Evolutionary conservation across 257 asterid species (phyloP), one percentile per base, ranked within the genome.

Genomic region (Nemophila menziesii): DNA sequence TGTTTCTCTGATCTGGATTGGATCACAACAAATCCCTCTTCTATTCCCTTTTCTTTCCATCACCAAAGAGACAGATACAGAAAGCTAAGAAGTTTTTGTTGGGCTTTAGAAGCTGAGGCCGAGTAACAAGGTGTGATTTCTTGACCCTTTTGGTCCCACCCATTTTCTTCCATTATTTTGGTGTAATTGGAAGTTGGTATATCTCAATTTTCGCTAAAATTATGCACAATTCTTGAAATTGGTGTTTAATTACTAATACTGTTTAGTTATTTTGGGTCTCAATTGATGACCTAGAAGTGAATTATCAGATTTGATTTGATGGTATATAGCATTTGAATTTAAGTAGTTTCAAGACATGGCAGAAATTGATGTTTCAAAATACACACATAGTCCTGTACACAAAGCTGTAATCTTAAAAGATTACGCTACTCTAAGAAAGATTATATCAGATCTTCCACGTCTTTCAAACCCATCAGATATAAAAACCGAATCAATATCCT

Each of bases 1-100:
- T 52, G 56, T 63, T 61, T 64, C 57, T 61, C 80, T 74, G 81
- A 66, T 69, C 74, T 69, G 68, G 81, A 75, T 72, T 71, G 64
- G 81, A 79, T 75, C 85, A 59, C 72, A 48, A 5, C 8, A n/a
- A n/a, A n/a, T n/a, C n/a, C n/a, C n/a, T n/a, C n/a, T n/a, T n/a
- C n/a, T n/a, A n/a, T n/a, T n/a, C n/a, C n/a, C n/a, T n/a, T n/a
- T n/a, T n/a, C n/a, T n/a, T n/a, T n/a, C n/a, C n/a, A n/a, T n/a
- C n/a, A n/a, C n/a, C n/a, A n/a, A n/a, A n/a, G n/a, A n/a, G n/a
- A n/a, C n/a, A 44, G 43, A 46, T 56, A 45, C 43, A 44, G 22
- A 13, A 39, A 52, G 26, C n/a, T n/a, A n/a, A 47, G 39, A 43
- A 58, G 20, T 48, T 19, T 22, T 43, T 47, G 22, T 39, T 51